phyloP scores from a whole-genome alignment of 2,329 filamentous ascomycete species.

The Aspergillus tubingensis region DNA sequence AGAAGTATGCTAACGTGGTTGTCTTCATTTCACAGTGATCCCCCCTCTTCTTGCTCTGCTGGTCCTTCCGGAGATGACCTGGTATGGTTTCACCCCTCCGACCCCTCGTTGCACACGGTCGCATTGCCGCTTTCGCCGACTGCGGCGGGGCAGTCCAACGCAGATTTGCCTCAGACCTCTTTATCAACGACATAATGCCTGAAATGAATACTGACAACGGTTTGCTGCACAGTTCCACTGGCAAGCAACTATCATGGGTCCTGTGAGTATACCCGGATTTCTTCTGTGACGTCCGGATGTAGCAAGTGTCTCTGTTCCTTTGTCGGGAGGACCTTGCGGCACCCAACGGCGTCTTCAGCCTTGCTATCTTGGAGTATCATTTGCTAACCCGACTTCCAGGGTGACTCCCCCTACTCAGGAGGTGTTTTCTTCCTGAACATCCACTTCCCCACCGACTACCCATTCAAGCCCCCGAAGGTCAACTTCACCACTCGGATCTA shows the following conservation, averaged over 20 bases:
- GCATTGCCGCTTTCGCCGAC: constrained; percentile 18
- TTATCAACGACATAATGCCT: neutral
- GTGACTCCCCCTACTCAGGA: constrained; percentile 95
- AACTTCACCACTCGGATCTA: constrained; percentile 99
- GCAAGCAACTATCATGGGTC: constrained; percentile 99
- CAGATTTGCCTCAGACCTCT: constrained; percentile 2
- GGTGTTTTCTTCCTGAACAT: constrained; percentile 99
- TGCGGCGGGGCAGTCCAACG: constrained; percentile 26
- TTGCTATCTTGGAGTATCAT: neutral
- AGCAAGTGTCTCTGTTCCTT: neutral
- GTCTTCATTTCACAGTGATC: constrained; percentile 68
- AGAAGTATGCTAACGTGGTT: constrained; percentile 12
- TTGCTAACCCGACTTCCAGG: constrained; percentile 55
- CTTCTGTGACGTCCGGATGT: constrained; percentile 1
- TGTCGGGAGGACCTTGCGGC: constrained; percentile 7
- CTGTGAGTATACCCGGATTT: constrained; percentile 63
- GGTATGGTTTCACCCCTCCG: constrained; percentile 60
- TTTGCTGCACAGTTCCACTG: constrained; percentile 79
- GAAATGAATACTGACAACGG: constrained; percentile 32
- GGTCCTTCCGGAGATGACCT: constrained; percentile 96
- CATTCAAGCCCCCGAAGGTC: constrained; percentile 99
- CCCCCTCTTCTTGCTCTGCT: constrained; percentile 97
- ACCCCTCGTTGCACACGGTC: constrained; percentile 15
- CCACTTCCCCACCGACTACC: constrained; percentile 99
- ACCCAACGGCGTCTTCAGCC: neutral